Conservation (phyloP, 495 filamentous ascomycete species). For the Penicillium crystallinum region DNA sequence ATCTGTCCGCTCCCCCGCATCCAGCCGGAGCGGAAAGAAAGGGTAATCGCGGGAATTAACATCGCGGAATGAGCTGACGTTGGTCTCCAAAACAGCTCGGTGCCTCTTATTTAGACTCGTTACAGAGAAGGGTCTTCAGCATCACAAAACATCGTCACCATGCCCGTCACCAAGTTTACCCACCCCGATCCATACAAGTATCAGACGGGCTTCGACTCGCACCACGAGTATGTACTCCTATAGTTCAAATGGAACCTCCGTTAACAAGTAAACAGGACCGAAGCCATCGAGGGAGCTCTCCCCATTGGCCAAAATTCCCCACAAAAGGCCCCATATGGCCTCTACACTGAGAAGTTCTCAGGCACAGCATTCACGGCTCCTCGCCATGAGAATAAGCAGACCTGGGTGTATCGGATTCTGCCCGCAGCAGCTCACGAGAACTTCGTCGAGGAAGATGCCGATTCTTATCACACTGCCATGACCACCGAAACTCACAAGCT, state of each 20-base stretch:
- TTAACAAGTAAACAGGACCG: conserved; percentile 27
- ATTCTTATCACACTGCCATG: conserved; percentile 50
- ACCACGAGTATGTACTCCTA: conserved; percentile 47
- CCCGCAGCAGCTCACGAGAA: conserved; percentile 77
- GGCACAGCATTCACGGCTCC: conserved; percentile 92
- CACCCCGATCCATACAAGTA: conserved; percentile 54
- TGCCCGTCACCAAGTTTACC: conserved; percentile 54
- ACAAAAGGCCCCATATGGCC: conserved; percentile 75
- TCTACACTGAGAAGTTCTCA: conserved; percentile 91
- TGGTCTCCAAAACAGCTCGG: background rate
- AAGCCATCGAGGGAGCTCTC: conserved; percentile 54
- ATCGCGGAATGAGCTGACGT: conserved; percentile 1
- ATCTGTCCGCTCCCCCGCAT: conserved; percentile 26
- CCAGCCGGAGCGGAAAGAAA: conserved; percentile 19
- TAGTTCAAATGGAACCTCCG: background rate
- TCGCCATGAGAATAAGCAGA: conserved; percentile 79
- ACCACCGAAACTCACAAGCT: conserved; percentile 47
- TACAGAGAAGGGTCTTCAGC: conserved; percentile 6
- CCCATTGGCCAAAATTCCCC: conserved; percentile 77
- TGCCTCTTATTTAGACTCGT: background rate
- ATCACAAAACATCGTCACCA: conserved; percentile 17
- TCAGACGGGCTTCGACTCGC: conserved; percentile 54
- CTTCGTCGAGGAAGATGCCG: conserved; percentile 54
- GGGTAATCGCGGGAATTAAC: conserved; percentile 18
- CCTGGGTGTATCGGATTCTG: conserved; percentile 92